Percentiles rank a stretch among this genome's conserved stretches.
Evolutionary conservation across 2,329 filamentous ascomycete genomes (phyloP).

Genomic region (Fusarium sambucinum): DNA sequence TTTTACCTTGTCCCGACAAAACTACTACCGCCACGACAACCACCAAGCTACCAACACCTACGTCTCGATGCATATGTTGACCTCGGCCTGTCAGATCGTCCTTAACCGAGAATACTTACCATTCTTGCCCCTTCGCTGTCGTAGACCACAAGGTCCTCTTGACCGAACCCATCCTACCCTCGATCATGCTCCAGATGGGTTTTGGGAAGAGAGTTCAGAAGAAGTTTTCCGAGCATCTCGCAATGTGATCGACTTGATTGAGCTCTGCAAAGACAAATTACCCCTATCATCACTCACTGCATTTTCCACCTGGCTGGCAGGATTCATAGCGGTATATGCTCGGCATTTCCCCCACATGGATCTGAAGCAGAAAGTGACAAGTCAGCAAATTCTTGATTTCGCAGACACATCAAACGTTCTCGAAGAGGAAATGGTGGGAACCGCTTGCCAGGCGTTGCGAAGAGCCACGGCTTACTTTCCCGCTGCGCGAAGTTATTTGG

Average conservation of each 20-base stretch:
- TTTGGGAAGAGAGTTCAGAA: conserved; percentile 10
- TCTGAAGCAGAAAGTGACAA: conserved; percentile 51
- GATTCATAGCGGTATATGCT: conserved; percentile 74
- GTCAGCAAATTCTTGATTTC: not conserved
- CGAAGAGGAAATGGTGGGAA: conserved; percentile 17
- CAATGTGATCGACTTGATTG: conserved; percentile 73
- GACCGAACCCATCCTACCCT: not conserved
- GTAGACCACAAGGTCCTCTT: not conserved
- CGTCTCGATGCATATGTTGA: conserved; percentile 16
- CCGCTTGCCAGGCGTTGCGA: conserved; percentile 33
- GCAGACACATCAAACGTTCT: not conserved
- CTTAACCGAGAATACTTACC: conserved; percentile 16
- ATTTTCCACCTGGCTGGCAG: conserved; percentile 75
- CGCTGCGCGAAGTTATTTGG: conserved; percentile 35
- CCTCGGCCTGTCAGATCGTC: conserved; percentile 9
- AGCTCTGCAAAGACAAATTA: conserved; percentile 70
- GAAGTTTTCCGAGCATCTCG: conserved; percentile 62
- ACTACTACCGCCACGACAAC: conserved; percentile 51
- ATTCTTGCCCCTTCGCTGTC: not conserved
- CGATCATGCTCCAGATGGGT: not conserved
- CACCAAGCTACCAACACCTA: conserved; percentile 55
- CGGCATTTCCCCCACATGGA: conserved; percentile 78
- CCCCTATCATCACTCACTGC: conserved; percentile 76
- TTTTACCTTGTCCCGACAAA: conserved; percentile 65
- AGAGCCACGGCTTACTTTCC: conserved; percentile 31